Conservation (phyloP, 208 protist genomes). For the Endotrypanum monterogeii region DNA sequence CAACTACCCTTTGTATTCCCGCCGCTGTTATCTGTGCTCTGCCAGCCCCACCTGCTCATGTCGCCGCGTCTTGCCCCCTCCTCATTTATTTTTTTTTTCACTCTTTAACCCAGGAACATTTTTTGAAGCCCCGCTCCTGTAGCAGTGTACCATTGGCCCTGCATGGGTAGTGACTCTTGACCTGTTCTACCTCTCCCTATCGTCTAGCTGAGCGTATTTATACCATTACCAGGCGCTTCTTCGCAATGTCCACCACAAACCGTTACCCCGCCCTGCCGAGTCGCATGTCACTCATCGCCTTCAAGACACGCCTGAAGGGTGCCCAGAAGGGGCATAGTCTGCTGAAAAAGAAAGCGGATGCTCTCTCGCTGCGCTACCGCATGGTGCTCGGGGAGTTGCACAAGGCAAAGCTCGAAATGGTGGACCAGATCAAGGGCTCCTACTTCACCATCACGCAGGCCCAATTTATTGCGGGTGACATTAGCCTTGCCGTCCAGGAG, state of each 20-base stretch:
- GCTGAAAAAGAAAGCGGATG: constrained; percentile 99
- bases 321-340: constrained; percentile 98
- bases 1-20: neutral
- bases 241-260: constrained; percentile 77
- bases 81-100: neutral
- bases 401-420: constrained; percentile 86
- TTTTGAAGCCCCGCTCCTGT: neutral
- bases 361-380: constrained; percentile 97
- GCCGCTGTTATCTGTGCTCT: neutral
- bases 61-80: neutral
- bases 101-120: neutral
- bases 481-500: constrained; percentile 94
- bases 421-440: constrained; percentile 85
- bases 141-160: neutral
- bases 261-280: constrained; percentile 90
- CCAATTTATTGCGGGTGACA: constrained; percentile 97
- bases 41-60: neutral
- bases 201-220: neutral
- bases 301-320: constrained; percentile 95
- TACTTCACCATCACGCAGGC: constrained; percentile 97
- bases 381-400: constrained; percentile 95
- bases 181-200: neutral
- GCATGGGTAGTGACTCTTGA: neutral
- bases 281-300: constrained; percentile 92
- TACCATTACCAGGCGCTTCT: neutral